A percentile compares a stretch with the other conserved stretches of the same genome.
phyloP scores from a whole-genome alignment of 495 filamentous ascomycete genomes.

The Wilcoxina mikolae region DNA sequence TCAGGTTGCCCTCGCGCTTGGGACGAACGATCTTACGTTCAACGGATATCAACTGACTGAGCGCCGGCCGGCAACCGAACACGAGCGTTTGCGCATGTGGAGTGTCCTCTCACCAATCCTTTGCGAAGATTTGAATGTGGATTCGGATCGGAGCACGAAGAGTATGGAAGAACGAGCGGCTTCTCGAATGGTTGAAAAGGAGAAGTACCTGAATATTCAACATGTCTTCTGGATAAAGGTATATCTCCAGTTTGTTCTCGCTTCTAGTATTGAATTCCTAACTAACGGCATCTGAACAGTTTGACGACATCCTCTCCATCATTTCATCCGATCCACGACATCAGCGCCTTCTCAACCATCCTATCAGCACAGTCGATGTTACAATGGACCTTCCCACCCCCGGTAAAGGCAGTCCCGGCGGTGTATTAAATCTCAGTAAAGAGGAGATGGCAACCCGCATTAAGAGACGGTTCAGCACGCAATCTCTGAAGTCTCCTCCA shows the following conservation, averaged over 20 bases:
- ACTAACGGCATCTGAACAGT: conserved; percentile 9
- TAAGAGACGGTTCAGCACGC: conserved; percentile 14
- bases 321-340: conserved; percentile 16
- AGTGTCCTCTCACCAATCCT: conserved; percentile 21
- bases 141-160: conserved; percentile 5
- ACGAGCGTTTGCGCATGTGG: conserved; percentile 26
- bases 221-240: conserved; percentile 29
- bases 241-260: background rate
- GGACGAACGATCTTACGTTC: conserved; percentile 20
- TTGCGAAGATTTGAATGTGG: conserved; percentile 15
- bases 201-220: conserved; percentile 24
- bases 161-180: conserved; percentile 16
- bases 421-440: conserved; percentile 6
- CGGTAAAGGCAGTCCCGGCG: conserved; percentile 10
- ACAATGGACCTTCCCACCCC: conserved; percentile 13
- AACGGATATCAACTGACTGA: conserved; percentile 9
- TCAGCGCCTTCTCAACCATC: conserved; percentile 9
- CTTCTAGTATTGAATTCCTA: background rate
- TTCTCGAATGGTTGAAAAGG: conserved; percentile 16
- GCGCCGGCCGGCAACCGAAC: conserved; percentile 10
- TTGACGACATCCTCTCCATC: conserved; percentile 22
- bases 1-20: conserved; percentile 26
- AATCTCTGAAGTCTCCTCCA: conserved; percentile 20
- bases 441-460: conserved; percentile 21
- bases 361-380: conserved; percentile 17